These are phyloP conservation scores for Helianthus tuberosus DNA, from an alignment of 129 eudicot genomes.

Conservation along the genomic window DNA sequence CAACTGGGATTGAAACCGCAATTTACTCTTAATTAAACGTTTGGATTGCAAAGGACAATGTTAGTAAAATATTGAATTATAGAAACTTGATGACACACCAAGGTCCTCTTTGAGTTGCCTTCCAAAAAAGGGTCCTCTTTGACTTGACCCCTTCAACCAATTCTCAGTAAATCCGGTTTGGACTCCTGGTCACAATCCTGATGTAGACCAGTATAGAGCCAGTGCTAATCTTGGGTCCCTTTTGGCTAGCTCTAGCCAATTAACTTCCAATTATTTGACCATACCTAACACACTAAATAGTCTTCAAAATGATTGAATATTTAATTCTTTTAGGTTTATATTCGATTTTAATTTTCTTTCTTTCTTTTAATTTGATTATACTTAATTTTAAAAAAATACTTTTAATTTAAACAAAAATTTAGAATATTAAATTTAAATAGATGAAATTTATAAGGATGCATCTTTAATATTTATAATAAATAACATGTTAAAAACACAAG, in stretches of 20 bases:
- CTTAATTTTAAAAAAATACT: too few species aligned
- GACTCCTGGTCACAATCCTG: background rate
- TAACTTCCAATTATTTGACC: background rate
- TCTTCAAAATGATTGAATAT: background rate
- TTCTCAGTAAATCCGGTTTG: background rate
- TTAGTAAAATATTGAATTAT: background rate
- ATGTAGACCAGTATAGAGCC: constrained; percentile 1
- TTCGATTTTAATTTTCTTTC: background rate
- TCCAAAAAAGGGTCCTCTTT: background rate
- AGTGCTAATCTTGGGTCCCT: background rate
- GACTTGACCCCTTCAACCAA: constrained; percentile 2
- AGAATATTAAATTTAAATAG: too few species aligned
- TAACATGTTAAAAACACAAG: too few species aligned
- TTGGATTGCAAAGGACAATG: background rate
- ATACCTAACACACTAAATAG: background rate
- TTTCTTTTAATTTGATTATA: too few species aligned
- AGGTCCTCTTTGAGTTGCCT: background rate
- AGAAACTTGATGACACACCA: background rate
- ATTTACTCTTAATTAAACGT: too few species aligned
- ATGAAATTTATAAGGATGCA: too few species aligned
- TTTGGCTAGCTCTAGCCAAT: background rate
- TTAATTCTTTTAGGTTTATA: background rate
- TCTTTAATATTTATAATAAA: too few species aligned
- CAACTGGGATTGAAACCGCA: too few species aligned
- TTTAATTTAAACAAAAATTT: too few species aligned